Conservation (phyloP, 768 basidiomycete species). For the Leccinum uliginosum region DNA sequence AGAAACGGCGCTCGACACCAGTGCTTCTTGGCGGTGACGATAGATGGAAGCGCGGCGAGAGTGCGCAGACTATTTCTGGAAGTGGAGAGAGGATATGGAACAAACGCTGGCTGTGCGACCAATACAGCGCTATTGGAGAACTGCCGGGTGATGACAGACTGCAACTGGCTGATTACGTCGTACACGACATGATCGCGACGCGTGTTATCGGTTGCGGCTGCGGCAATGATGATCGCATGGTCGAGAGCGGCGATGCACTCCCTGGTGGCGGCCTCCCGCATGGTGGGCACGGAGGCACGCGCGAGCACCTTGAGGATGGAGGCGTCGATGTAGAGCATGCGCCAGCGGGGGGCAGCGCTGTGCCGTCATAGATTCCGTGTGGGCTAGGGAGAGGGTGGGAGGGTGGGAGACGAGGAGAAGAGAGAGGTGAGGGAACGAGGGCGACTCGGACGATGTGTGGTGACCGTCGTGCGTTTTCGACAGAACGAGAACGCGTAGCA, state of each 20-base stretch:
- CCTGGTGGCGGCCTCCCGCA: constrained; percentile 26
- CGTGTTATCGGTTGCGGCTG: constrained; percentile 33
- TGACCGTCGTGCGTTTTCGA: too few species aligned
- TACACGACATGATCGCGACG: constrained; percentile 54
- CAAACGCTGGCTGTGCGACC: background rate
- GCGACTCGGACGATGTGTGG: too few species aligned
- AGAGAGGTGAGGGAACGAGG: too few species aligned
- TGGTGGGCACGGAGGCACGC: constrained; percentile 18
- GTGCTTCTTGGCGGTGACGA: constrained; percentile 47
- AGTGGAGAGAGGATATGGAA: constrained; percentile 3
- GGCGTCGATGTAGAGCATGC: constrained; percentile 73
- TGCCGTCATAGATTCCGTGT: too few species aligned
- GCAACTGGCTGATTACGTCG: constrained; percentile 57
- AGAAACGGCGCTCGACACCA: constrained; percentile 64
- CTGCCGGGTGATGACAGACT: constrained; percentile 30
- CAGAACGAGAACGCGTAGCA: too few species aligned
- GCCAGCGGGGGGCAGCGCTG: constrained; percentile 44
- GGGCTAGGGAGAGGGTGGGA: too few species aligned
- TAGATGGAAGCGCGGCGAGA: constrained; percentile 49
- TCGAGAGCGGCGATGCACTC: constrained; percentile 40
- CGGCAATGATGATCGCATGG: constrained; percentile 77
- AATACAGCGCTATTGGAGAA: constrained; percentile 9
- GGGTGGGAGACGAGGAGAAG: too few species aligned
- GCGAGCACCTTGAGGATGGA: constrained; percentile 54
- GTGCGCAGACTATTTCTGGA: constrained; percentile 34